These are phyloP conservation scores for Oryza punctata DNA, from an alignment of 176 grass and related monocot species.

Conservation along the genomic window DNA sequence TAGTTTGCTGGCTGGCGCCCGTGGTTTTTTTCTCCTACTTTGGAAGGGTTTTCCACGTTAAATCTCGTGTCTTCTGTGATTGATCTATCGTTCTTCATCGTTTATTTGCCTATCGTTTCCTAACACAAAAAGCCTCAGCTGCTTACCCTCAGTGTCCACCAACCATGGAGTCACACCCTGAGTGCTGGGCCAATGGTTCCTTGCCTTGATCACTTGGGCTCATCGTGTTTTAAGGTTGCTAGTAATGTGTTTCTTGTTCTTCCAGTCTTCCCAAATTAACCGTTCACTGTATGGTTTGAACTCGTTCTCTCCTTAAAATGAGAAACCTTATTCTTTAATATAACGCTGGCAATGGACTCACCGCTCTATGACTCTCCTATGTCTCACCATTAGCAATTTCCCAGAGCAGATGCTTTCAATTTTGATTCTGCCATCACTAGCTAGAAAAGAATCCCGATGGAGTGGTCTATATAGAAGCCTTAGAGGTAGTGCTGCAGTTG, in stretches of 20 bases:
- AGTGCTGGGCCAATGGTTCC: slow-evolving; percentile 24
- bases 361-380: slow-evolving; percentile 42
- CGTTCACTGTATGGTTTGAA: no score
- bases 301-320: no score
- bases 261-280: no score
- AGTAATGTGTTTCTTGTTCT: no score
- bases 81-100: no score
- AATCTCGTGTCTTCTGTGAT: no score
- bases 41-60: no score
- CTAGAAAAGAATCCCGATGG: not conserved
- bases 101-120: no score
- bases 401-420: slow-evolving; percentile 14
- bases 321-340: no score
- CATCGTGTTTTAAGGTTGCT: not conserved
- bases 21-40: no score
- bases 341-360: not conserved
- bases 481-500: slow-evolving; percentile 16
- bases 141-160: slow-evolving; percentile 22
- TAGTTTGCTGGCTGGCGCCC: no score
- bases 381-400: slow-evolving; percentile 27
- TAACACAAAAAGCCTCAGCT: slow-evolving; percentile 30
- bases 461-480: slow-evolving; percentile 17
- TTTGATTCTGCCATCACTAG: not conserved
- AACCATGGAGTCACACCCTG: slow-evolving; percentile 38
- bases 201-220: slow-evolving; percentile 26